Evolutionary conservation across 2,329 filamentous ascomycete species (phyloP), one percentile per base, ranked within the genome.

Genomic region (Nemania abortiva): DNA sequence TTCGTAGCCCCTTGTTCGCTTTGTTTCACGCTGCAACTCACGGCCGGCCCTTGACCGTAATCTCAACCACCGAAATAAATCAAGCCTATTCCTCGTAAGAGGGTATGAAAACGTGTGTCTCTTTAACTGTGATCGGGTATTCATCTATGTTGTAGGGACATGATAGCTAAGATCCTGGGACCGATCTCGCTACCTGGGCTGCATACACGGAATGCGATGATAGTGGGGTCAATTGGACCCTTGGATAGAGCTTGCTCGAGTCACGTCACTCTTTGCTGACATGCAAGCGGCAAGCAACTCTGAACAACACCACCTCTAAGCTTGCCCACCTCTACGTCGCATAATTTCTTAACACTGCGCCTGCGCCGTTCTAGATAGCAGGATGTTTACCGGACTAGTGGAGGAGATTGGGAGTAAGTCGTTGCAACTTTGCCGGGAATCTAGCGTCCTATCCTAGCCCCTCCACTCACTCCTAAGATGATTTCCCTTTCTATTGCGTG

Each of bases 301-400:
- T 57, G n/a, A 55, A 39, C 47, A 24, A 39, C 18, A 60, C 29
- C 31, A 63, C 54, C 20, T 45, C 27, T 42, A 42, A 49, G 20
- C n/a, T 66, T 55, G 29, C 31, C 27, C 5, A 50, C 20, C 15
- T 22, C 31, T 63, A 62, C 34, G 15, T 11, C 37, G 53, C 34
- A 1, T 68, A 15, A 37, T 18, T n/a, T n/a, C n/a, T n/a, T n/a
- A n/a, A n/a, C n/a, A n/a, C 39, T 31, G 50, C 37, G 61, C 37
- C 18, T 39, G 34, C 7, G 27, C 22, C 42, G 10, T 58, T 27
- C 42, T 10, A 27, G 59, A 31, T 20, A 39, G 22, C 57, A 71
- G 20, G 15, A 98, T 99, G 96, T 98, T 99, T 79, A 98, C 96
- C 66, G 96, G 96, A 75, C 92, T 97, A 70, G 93, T 97, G 63